These are phyloP conservation scores for Claviceps sp. DNA, from an alignment of 2,329 filamentous ascomycete species.

Conservation along the genomic window DNA sequence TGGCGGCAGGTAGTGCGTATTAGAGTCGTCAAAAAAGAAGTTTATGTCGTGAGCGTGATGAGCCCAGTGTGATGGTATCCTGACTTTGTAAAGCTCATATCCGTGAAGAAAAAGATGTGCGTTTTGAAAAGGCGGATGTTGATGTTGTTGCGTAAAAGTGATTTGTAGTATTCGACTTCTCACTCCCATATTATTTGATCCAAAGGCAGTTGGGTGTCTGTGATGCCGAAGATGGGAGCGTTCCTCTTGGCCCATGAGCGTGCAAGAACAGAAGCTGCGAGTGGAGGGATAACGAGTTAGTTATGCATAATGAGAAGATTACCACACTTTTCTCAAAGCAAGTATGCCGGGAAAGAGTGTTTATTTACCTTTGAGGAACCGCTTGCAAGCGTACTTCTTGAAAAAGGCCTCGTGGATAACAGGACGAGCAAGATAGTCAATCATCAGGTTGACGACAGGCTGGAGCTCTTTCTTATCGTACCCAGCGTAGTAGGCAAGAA, in stretches of 20 bases:
- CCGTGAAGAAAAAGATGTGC: conserved; percentile 7
- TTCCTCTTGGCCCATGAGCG: conserved; percentile 90
- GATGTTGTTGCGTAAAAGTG: neutral
- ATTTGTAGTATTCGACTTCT: neutral
- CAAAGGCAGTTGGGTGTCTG: conserved; percentile 33
- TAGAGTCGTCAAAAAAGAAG: conserved; percentile 19
- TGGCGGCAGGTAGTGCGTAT: conserved; percentile 11
- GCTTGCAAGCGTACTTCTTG: conserved; percentile 99
- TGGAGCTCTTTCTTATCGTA: conserved; percentile 89
- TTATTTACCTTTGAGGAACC: conserved; percentile 88
- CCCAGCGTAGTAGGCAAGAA: conserved; percentile 78
- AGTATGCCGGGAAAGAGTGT: too few species aligned
- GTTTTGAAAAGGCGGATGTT: conserved; percentile 1
- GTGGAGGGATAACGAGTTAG: conserved; percentile 8
- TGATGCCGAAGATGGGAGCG: conserved; percentile 41
- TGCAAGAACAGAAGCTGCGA: conserved; percentile 71
- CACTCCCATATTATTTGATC: conserved; percentile 29
- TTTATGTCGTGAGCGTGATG: conserved; percentile 15
- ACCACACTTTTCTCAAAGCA: neutral
- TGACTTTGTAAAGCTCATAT: conserved; percentile 12
- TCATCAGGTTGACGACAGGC: conserved; percentile 85
- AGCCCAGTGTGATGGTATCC: conserved; percentile 12
- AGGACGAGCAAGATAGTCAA: conserved; percentile 86
- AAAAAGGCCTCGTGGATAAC: conserved; percentile 95
- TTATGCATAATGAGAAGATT: neutral